phyloP scores from a whole-genome alignment of 176 grass and related monocot species.

The Bromus sterilis region DNA sequence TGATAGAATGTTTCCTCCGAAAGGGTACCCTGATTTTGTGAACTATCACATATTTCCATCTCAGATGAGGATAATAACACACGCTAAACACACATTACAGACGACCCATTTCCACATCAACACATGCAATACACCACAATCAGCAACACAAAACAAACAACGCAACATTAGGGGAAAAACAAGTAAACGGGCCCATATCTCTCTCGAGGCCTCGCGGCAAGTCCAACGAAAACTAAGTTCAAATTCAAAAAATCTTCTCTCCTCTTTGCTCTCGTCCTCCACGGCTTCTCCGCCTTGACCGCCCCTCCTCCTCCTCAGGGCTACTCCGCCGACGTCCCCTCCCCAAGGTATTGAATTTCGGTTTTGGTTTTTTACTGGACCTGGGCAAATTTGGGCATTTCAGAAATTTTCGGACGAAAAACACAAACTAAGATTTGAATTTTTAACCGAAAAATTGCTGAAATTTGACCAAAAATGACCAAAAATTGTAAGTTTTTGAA shows the following conservation, averaged over 20 bases:
- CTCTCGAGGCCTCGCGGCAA: background rate
- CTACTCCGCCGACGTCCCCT: background rate
- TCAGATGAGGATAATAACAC: conserved; percentile 2
- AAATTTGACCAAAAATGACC: no score
- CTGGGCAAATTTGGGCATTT: no score
- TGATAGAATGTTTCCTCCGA: no score
- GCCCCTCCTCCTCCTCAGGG: background rate
- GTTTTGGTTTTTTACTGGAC: no score
- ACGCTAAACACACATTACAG: conserved; percentile 17
- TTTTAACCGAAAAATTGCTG: no score
- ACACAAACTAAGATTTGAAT: no score
- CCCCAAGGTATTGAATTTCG: no score
- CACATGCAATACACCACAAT: background rate
- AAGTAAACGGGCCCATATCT: background rate
- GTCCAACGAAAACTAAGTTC: background rate
- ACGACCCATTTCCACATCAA: background rate
- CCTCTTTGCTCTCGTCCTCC: conserved; percentile 31
- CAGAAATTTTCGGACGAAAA: no score
- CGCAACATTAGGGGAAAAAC: background rate
- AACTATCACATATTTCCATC: background rate
- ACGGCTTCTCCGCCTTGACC: conserved; percentile 15
- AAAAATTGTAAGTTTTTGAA: no score
- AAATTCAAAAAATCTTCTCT: background rate
- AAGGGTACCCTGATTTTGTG: no score
- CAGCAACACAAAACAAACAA: background rate